These are phyloP conservation scores for Russula vinacea DNA, from an alignment of 768 basidiomycete genomes.

Conservation along the genomic window DNA sequence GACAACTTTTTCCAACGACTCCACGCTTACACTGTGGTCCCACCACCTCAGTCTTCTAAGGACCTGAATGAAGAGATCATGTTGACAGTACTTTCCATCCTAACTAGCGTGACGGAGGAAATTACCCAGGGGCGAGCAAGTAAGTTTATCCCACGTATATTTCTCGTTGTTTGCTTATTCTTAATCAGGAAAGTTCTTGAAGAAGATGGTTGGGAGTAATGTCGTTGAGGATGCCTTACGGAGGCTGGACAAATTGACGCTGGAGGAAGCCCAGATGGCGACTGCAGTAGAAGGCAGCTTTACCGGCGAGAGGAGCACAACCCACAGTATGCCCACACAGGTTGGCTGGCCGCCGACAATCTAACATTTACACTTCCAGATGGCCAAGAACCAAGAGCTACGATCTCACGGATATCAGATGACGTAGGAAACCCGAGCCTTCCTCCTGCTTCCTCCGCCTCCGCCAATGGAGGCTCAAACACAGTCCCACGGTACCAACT, in stretches of 20 bases:
- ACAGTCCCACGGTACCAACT: neutral
- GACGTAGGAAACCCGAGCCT: neutral
- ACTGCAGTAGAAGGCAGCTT: neutral
- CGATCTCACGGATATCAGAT: neutral
- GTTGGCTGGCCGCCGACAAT: neutral
- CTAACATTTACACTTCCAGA: neutral
- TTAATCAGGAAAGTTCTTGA: slow-evolving; percentile 2
- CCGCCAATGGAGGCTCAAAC: neutral
- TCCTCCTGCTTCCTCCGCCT: neutral
- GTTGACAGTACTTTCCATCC: neutral
- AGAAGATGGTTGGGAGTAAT: neutral
- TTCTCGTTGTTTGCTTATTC: neutral
- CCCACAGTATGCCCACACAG: neutral
- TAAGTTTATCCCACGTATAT: neutral
- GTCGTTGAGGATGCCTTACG: neutral
- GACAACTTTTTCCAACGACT: neutral
- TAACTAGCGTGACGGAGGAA: neutral
- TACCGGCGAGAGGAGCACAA: neutral
- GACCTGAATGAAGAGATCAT: neutral
- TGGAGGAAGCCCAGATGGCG: neutral
- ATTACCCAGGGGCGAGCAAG: neutral
- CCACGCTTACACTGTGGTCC: neutral
- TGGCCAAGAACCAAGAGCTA: neutral
- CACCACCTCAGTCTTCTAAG: neutral
- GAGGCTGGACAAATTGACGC: neutral